Base-by-base conservation (phyloP, 257 asterid species). In the Fraxinus excelsior region DNA sequence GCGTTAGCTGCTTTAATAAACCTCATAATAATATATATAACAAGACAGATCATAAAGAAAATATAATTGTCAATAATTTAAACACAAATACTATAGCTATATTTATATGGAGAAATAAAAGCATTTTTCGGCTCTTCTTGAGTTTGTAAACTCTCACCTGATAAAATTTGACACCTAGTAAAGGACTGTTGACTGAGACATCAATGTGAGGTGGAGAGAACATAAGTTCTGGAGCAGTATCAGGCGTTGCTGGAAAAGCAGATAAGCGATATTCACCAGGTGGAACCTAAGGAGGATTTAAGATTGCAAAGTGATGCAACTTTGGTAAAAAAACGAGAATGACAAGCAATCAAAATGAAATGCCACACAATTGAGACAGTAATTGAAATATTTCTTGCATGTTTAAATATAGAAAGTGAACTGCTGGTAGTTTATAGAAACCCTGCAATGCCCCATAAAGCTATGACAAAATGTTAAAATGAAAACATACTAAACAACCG, bases 221-320 rank as follows among this genome's bases (percentile, higher is more conserved):
- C 78, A 86, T 86, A 79, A 93, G 96, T 72, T 90, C 98, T 72
- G 96, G 91, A 80, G 93, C 86, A 83, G 86, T 91, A 80, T 91
- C 98, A 64, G 90, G 90, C 44, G 85, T 81, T 70, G 98, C 97
- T 68, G 97, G 91, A 72, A 92, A 82, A 79, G 98, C 94, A 84
- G 97, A 91, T 80, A 95, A 74, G 73, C 99, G 97, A 82, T 95
- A 95, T 80, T 91, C 98, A 79, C 97, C 99, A 51, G 91, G 88
- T 79, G 94, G 89, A 78, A 95, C 99, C 99, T 95, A 90, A 78
- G 75, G 78, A 76, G 72, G 49, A 84, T 72, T 72, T 72, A 76
- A 21, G 38, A 72, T 14, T 40, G 78, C 62, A 80, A 71, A 37
- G 68, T 56, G 37, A 76, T 80, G 68, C 49, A 66, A 70, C 67